These are phyloP conservation scores for Ascodesmis nigricans DNA, from an alignment of 495 filamentous ascomycete species.

Conservation along the genomic window DNA sequence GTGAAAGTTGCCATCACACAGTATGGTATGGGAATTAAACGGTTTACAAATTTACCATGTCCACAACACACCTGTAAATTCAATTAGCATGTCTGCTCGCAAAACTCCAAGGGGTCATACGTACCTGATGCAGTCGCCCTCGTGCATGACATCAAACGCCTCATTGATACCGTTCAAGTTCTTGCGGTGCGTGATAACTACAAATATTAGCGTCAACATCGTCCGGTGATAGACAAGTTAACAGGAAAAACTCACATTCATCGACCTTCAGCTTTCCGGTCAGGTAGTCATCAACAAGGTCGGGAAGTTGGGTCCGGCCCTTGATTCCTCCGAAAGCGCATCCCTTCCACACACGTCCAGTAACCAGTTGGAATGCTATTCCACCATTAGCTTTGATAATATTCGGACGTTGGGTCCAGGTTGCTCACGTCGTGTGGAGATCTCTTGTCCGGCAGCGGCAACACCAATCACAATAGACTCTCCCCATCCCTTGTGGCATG, in stretches of 20 bases:
- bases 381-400: conserved; percentile 19
- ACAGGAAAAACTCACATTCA: conserved; percentile 34
- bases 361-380: conserved; percentile 92
- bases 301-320: conserved; percentile 76
- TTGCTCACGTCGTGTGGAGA: conserved; percentile 78
- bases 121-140: conserved; percentile 84
- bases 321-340: conserved; percentile 98
- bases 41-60: conserved; percentile 18
- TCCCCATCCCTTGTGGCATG: conserved; percentile 98
- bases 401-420: conserved; percentile 3
- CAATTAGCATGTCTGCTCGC: no score
- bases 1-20: no score
- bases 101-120: no score
- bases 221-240: no score
- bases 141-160: conserved; percentile 85
- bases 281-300: conserved; percentile 77
- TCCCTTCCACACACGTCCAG: conserved; percentile 90
- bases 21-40: no score
- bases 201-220: conserved; percentile 3
- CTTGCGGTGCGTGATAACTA: conserved; percentile 84
- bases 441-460: conserved; percentile 93
- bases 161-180: conserved; percentile 57
- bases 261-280: conserved; percentile 85
- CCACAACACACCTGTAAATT: conserved; percentile 15
- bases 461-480: conserved; percentile 96